Percentiles rank a stretch among this genome's conserved stretches.
Evolutionary conservation across 2,329 filamentous ascomycete species (phyloP).

Genomic region (Alternaria sp.): DNA sequence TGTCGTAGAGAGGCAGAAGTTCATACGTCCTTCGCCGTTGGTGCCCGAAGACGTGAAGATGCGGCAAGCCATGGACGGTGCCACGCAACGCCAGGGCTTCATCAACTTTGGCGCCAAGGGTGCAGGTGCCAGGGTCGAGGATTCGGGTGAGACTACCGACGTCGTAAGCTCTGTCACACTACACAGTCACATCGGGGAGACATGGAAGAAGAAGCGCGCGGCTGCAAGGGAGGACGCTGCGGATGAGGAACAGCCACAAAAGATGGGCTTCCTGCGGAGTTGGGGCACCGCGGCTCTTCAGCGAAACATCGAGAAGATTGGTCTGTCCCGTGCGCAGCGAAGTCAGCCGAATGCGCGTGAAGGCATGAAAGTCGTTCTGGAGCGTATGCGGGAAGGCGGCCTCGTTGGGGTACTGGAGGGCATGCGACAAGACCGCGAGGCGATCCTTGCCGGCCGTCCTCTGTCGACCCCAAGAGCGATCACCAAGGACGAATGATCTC

Average conservation of each 20-base stretch:
- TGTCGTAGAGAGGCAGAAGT: constrained; percentile 77
- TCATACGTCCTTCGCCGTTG: constrained; percentile 57
- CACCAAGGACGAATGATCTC: constrained; percentile 29
- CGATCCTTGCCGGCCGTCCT: constrained; percentile 36
- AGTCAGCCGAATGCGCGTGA: constrained; percentile 81
- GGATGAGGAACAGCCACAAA: constrained; percentile 56
- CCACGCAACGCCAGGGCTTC: constrained; percentile 41
- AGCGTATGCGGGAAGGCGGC: constrained; percentile 70
- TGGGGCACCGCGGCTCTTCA: constrained; percentile 77
- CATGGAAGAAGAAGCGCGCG: constrained; percentile 59
- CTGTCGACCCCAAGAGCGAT: constrained; percentile 18
- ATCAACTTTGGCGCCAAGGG: constrained; percentile 33
- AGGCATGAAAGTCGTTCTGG: constrained; percentile 82
- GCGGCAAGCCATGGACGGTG: constrained; percentile 40
- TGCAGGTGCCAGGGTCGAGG: constrained; percentile 37
- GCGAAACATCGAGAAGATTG: constrained; percentile 78
- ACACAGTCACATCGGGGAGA: constrained; percentile 73
- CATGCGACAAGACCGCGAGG: constrained; percentile 67
- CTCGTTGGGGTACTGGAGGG: constrained; percentile 73
- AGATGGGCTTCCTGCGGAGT: constrained; percentile 63
- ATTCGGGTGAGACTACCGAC: constrained; percentile 59
- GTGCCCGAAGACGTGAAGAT: constrained; percentile 31
- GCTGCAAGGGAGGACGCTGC: constrained; percentile 47
- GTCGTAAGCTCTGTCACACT: constrained; percentile 78
- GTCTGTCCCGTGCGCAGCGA: constrained; percentile 76